Conservation (phyloP, 345 rosid species). For the Orychophragmus violaceus region DNA sequence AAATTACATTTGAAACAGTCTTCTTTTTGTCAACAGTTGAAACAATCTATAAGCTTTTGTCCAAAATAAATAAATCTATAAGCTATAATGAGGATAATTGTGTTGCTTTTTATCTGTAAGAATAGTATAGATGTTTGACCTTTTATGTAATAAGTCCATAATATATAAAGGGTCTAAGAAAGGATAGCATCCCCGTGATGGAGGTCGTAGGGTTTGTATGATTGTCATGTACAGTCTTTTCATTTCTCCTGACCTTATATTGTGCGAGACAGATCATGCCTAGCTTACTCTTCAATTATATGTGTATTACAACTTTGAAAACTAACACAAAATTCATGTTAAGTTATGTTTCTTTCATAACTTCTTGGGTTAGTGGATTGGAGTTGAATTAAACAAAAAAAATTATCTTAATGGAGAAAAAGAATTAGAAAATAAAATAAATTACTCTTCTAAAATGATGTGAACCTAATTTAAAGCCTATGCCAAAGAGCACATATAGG, state of each 20-base stretch:
- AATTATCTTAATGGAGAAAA: not conserved
- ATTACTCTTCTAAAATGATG: not conserved
- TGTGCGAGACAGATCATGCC: conserved; percentile 21
- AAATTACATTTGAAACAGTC: not conserved
- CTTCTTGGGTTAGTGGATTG: not conserved
- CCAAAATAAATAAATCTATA: not conserved
- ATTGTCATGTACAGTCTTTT: conserved; percentile 20
- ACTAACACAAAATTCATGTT: not conserved
- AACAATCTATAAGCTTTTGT: not conserved
- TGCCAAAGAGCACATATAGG: conserved; percentile 12
- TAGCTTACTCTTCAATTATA: not conserved
- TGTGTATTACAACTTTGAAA: not conserved
- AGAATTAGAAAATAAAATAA: not conserved
- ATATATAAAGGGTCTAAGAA: not conserved
- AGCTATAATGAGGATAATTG: not conserved
- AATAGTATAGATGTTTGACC: conserved; percentile 23
- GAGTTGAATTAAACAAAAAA: not conserved
- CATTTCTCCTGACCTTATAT: conserved; percentile 2
- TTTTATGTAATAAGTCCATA: conserved; percentile 17
- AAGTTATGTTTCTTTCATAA: not conserved
- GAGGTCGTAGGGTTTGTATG: conserved; percentile 23
- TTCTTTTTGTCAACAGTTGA: too few species aligned
- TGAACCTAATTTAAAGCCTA: conserved; percentile 25
- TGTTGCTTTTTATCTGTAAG: conserved; percentile 12
- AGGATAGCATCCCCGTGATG: conserved; percentile 15